Conservation (phyloP, 148 eudicot species). For the Polygonum maritimum region DNA sequence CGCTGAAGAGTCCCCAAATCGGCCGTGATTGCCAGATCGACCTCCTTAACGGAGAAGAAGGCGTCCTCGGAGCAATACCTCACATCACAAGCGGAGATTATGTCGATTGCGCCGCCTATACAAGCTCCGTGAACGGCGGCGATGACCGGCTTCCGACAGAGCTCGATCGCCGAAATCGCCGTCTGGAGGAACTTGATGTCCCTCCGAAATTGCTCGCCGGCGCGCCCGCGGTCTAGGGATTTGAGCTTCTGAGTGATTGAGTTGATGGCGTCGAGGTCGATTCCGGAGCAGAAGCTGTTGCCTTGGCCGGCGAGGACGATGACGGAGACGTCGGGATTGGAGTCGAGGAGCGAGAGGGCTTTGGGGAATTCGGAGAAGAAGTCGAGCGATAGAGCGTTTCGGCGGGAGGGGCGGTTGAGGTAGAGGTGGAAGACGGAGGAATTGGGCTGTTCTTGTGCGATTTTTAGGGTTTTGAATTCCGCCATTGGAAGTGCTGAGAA, state of each 20-base stretch:
- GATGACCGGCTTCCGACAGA: constrained; percentile 85
- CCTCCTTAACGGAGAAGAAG: constrained; percentile 79
- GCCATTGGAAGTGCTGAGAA: constrained; percentile 19
- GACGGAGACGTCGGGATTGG: constrained; percentile 50
- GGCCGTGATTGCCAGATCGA: constrained; percentile 75
- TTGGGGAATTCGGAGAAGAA: constrained; percentile 74
- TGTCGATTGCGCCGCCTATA: constrained; percentile 75
- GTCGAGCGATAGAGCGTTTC: constrained; percentile 56
- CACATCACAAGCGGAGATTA: constrained; percentile 81
- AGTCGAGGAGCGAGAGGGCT: constrained; percentile 67
- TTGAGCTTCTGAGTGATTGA: not conserved
- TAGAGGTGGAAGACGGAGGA: constrained; percentile 37
- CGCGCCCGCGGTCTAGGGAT: constrained; percentile 40
- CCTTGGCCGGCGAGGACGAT: constrained; percentile 60
- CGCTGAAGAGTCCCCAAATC: constrained; percentile 96
- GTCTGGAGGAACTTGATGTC: constrained; percentile 49
- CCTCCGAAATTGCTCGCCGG: constrained; percentile 52
- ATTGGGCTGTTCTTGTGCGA: constrained; percentile 16
- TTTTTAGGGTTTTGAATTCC: constrained; percentile 44
- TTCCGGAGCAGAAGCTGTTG: constrained; percentile 74
- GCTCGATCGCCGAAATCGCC: constrained; percentile 63
- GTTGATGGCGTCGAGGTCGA: constrained; percentile 46
- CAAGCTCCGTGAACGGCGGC: constrained; percentile 68
- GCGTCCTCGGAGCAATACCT: constrained; percentile 57
- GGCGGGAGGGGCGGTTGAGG: constrained; percentile 49